Conservation (phyloP, 2,329 filamentous ascomycete genomes). For the Xylariomycetidae sp. region DNA sequence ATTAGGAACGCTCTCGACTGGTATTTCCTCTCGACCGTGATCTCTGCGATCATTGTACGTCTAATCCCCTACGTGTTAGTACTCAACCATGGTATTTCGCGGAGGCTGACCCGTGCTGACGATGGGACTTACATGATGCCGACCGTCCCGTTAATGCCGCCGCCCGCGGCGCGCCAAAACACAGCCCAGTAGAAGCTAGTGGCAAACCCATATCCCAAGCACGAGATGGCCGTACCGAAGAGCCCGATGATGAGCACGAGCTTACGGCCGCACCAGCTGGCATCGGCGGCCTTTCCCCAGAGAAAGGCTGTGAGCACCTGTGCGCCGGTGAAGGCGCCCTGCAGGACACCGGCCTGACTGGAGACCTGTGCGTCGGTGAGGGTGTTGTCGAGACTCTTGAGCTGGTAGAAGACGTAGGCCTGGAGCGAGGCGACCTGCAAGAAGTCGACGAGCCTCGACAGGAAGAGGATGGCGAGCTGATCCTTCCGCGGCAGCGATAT, state of each 20-base stretch:
- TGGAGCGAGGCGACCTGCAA: constrained; percentile 65
- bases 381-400: constrained; percentile 59
- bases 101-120: background rate
- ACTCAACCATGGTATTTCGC: background rate
- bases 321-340: constrained; percentile 67
- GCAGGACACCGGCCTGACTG: constrained; percentile 64
- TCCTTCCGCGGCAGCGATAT: constrained; percentile 64
- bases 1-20: constrained; percentile 44
- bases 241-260: constrained; percentile 66
- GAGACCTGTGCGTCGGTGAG: constrained; percentile 53
- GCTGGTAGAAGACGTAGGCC: constrained; percentile 72
- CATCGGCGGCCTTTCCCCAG: constrained; percentile 65
- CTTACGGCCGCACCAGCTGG: constrained; percentile 59
- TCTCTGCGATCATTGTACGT: constrained; percentile 45
- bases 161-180: constrained; percentile 62
- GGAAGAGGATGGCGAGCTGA: constrained; percentile 64
- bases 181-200: constrained; percentile 59
- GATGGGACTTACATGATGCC: constrained; percentile 38
- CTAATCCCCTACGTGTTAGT: constrained; percentile 17
- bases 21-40: constrained; percentile 43
- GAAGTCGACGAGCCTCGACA: constrained; percentile 69
- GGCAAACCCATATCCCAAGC: constrained; percentile 69
- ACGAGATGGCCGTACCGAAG: constrained; percentile 61
- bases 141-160: constrained; percentile 47
- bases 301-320: constrained; percentile 70